Conservation (phyloP, 2,329 filamentous ascomycete species). For the Penicillium sp. region DNA sequence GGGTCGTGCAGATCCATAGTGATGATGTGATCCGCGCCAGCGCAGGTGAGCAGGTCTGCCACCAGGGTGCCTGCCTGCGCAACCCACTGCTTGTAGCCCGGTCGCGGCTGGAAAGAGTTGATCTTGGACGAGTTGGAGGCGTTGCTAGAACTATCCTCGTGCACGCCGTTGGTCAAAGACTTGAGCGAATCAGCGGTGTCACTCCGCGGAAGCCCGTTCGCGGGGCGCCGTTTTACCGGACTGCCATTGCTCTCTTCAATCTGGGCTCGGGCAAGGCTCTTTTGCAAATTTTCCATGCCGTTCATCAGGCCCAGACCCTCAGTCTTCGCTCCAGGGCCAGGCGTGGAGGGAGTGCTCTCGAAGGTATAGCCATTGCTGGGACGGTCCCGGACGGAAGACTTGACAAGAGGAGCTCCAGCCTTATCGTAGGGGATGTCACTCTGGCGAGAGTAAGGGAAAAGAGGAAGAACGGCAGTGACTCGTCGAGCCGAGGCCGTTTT, state of each 20-base stretch:
- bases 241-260: conserved; percentile 56
- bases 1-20: conserved; percentile 97
- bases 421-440: conserved; percentile 98
- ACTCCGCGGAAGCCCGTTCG: conserved; percentile 45
- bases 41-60: conserved; percentile 90
- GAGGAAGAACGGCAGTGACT: conserved; percentile 89
- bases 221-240: conserved; percentile 50
- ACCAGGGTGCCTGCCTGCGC: conserved; percentile 95
- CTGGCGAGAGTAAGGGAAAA: conserved; percentile 96
- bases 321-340: conserved; percentile 67
- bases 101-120: conserved; percentile 75
- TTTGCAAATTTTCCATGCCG: conserved; percentile 71
- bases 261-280: conserved; percentile 71
- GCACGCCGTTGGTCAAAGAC: conserved; percentile 54
- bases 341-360: conserved; percentile 87
- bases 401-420: conserved; percentile 81
- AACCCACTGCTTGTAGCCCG: conserved; percentile 98
- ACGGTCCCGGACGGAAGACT: conserved; percentile 55
- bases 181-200: conserved; percentile 45
- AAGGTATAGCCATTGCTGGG: conserved; percentile 72
- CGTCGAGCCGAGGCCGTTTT: conserved; percentile 89
- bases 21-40: conserved; percentile 94
- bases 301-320: conserved; percentile 68
- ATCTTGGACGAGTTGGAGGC: conserved; percentile 55
- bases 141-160: conserved; percentile 67